Percentiles rank a stretch among this genome's conserved stretches.
Conservation (phyloP, 2,329 filamentous ascomycete species). For the Ascochyta rabiei region DNA sequence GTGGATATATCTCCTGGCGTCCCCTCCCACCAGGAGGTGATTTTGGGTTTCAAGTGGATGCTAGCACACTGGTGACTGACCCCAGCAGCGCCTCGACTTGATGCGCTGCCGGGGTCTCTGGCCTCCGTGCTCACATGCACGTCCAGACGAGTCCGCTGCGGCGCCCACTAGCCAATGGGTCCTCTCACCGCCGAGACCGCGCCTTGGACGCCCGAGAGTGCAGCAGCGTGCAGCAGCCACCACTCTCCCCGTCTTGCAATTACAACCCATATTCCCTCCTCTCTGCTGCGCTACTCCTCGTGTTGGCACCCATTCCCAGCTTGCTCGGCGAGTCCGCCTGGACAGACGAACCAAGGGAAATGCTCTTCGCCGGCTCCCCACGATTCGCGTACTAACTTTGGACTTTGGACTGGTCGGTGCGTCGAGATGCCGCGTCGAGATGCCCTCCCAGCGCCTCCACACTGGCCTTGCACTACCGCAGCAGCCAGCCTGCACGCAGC, state of each 20-base stretch:
- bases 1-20: constrained; percentile 16
- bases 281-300: constrained; percentile 1
- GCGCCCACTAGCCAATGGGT: constrained; percentile 2
- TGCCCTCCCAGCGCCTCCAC: constrained; percentile 11
- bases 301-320: background rate
- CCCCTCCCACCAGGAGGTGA: constrained; percentile 18
- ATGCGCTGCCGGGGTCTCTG: constrained; percentile 3
- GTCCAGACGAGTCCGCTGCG: background rate
- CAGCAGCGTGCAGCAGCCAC: constrained; percentile 4
- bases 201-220: background rate
- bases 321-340: background rate
- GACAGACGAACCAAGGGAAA: constrained; percentile 4
- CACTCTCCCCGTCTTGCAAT: constrained; percentile 11
- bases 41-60: constrained; percentile 18
- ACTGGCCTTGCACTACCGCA: constrained; percentile 6
- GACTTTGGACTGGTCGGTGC: constrained; percentile 4
- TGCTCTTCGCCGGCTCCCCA: constrained; percentile 4
- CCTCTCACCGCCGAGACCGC: background rate
- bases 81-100: background rate
- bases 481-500: constrained; percentile 6
- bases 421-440: constrained; percentile 12
- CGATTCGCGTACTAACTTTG: constrained; percentile 11
- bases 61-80: too few relatives aligned
- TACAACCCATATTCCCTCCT: background rate
- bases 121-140: background rate